Evolutionary conservation across 208 protist species (phyloP).

Genomic region (Leishmania mexicana): DNA sequence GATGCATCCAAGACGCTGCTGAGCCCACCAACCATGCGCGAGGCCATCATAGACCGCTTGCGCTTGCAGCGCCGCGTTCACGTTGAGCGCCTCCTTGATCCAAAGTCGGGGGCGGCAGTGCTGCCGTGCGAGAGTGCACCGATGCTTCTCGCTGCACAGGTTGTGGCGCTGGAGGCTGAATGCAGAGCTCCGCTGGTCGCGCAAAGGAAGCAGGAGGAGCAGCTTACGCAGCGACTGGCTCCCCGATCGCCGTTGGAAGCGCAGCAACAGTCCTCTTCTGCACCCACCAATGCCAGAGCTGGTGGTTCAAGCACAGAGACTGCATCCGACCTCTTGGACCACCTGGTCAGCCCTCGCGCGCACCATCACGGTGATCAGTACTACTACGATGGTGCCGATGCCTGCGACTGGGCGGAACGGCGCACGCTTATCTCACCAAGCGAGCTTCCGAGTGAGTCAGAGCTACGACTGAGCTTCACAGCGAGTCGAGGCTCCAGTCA

Average conservation of each 20-base stretch:
- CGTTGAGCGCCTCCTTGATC: constrained; percentile 38
- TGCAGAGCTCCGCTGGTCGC: background rate
- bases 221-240: constrained; percentile 16
- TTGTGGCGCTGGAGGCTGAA: constrained; percentile 20
- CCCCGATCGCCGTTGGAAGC: background rate
- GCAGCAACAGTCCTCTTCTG: background rate
- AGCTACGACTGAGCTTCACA: constrained; percentile 16
- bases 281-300: background rate
- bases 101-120: constrained; percentile 50
- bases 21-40: background rate
- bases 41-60: constrained; percentile 17
- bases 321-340: constrained; percentile 12
- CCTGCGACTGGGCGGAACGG: constrained; percentile 18
- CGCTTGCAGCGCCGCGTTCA: constrained; percentile 18
- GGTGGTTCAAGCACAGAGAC: background rate
- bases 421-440: constrained; percentile 29
- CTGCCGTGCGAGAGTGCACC: constrained; percentile 53
- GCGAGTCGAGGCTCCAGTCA: constrained; percentile 5
- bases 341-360: constrained; percentile 4
- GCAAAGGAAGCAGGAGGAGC: constrained; percentile 2
- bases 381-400: constrained; percentile 24
- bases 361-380: constrained; percentile 1
- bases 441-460: constrained; percentile 27
- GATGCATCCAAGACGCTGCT: background rate
- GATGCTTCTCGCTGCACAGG: constrained; percentile 17